Evolutionary conservation across 495 filamentous ascomycete species (phyloP).

Genomic region (Neurospora sp.): DNA sequence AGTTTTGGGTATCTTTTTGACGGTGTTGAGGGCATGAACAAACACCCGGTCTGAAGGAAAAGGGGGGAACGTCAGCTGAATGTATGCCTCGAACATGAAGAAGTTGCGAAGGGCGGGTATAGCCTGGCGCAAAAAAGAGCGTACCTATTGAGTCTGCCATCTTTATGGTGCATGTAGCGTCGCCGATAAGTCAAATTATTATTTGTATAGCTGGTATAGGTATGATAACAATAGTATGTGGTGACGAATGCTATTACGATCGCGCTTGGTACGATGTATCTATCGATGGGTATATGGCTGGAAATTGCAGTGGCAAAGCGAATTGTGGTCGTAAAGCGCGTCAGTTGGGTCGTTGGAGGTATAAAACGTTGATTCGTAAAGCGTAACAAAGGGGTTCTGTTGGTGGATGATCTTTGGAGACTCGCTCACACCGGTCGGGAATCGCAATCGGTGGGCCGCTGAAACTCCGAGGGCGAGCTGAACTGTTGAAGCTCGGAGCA

Average conservation of each 20-base stretch:
- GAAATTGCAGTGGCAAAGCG: background rate
- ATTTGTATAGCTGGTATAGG: background rate
- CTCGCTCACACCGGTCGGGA: background rate
- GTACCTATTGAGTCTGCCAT: conserved; percentile 45
- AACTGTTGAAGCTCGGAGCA: background rate
- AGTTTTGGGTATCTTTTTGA: conserved; percentile 92
- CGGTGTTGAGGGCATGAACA: conserved; percentile 95
- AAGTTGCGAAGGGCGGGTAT: background rate
- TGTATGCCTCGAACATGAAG: conserved; percentile 3
- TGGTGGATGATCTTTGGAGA: background rate
- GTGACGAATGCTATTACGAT: background rate
- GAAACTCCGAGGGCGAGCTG: background rate
- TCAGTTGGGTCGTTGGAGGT: background rate
- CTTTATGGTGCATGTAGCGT: background rate
- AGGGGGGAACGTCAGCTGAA: conserved; percentile 8
- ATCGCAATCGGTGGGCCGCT: background rate
- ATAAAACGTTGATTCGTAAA: background rate
- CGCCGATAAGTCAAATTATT: background rate
- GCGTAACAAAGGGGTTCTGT: background rate
- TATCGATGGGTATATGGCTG: background rate
- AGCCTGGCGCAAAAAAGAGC: conserved; percentile 3
- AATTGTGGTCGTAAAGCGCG: background rate
- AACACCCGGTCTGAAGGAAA: conserved; percentile 75
- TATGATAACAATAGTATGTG: background rate
- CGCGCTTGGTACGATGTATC: background rate